Evolutionary conservation across 306 rosid species (phyloP).

Genomic region (Vicia faba): DNA sequence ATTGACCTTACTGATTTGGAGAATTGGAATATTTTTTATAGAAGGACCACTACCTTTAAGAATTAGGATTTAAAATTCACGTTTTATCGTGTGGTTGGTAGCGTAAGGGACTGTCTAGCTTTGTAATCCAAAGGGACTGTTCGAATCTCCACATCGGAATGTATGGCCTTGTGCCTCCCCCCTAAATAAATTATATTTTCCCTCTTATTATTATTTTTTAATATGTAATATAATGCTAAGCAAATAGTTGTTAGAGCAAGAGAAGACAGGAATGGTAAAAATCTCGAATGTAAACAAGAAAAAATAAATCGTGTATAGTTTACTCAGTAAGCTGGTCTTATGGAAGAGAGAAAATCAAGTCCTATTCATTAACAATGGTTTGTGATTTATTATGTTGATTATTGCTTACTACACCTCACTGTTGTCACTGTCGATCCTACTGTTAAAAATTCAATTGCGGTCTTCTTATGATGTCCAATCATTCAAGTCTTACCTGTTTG

Average conservation of each 20-base stretch:
- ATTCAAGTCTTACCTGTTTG: neutral
- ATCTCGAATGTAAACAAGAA: neutral
- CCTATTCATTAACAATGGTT: slow-evolving; percentile 13
- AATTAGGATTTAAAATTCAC: neutral
- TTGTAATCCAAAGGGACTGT: neutral
- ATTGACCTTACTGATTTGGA: slow-evolving; percentile 12
- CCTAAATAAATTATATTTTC: neutral
- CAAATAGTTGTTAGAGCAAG: slow-evolving; percentile 1
- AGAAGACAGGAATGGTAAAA: slow-evolving; percentile 10
- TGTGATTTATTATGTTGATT: neutral
- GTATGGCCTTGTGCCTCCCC: neutral
- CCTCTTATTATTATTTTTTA: neutral
- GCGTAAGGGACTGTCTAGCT: neutral
- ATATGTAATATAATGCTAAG: neutral
- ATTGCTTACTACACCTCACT: neutral
- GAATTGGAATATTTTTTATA: slow-evolving; percentile 16
- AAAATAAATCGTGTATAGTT: neutral
- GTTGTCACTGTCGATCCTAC: neutral
- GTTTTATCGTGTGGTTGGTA: neutral
- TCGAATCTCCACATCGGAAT: neutral
- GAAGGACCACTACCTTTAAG: neutral
- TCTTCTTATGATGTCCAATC: neutral
- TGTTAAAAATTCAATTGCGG: slow-evolving; percentile 25
- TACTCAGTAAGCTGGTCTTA: neutral
- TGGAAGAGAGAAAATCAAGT: slow-evolving; percentile 2